Evolutionary conservation across 2,329 filamentous ascomycete genomes (phyloP), one percentile per base, ranked within the genome.

Genomic region (Fusarium sp.): DNA sequence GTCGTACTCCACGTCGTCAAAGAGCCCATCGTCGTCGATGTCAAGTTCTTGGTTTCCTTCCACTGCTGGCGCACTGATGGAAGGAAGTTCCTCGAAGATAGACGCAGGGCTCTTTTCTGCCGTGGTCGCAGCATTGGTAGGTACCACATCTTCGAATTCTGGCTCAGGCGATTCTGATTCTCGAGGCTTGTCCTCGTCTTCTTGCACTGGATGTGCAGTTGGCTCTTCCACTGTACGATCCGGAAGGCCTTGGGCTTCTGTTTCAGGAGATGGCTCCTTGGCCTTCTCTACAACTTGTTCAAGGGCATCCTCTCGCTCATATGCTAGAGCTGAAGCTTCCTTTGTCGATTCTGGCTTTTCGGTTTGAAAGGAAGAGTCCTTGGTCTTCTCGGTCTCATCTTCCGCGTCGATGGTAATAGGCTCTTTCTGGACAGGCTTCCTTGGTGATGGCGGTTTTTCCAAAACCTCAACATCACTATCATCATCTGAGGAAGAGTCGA

Each of bases 1-100:
- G 56, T 91, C 90, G 71, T 93, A 91, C 24, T 95, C 93, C 44
- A 93, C 90, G 22, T 88, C 86, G 20, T 85, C 86, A 36, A 84
- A 84, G 2, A 84, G 77, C 13, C 85, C 82, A 44, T 86, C 84
- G 22, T 85, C 82, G 38, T 83, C 81, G 9, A 74, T 64, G n/a
- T 64, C 71, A 14, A 62, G 59, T 15, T 65, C 60, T 32, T 67
- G 57, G 6, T 62, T 45, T 24, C 36, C 24, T n/a, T 50, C 52
- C 32, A 28, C 34, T 26, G 9, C 42, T 36, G 68, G 52, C 12
- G n/a, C 54, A 26, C 55, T 36, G 8, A 62, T 22, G 17, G 59
- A 56, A 24, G 71, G 61, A 24, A 58, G 56, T 22, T 78, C 68
- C 18, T 74, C 69, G 39, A 75, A 75, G 1, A 69, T 48, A 17